Base-by-base conservation (phyloP, 441 rosid genomes). In the Pelargonium cotyledonis region DNA sequence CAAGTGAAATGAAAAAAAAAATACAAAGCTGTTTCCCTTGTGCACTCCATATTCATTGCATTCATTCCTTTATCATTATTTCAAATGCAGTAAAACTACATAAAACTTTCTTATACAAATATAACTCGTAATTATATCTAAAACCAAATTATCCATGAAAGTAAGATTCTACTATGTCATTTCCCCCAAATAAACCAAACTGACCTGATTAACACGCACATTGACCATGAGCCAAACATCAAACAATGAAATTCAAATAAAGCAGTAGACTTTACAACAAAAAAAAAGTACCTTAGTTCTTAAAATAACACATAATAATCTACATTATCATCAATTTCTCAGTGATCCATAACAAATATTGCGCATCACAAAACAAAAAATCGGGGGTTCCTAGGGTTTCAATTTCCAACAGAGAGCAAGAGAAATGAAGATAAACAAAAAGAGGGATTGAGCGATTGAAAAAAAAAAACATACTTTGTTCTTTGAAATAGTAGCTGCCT, bases 401-500 rank as follows among this genome's bases (percentile, higher is more conserved):
- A 19, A 18, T 55, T 53, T 6, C 60, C 60, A 53, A n/a, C 21
- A 55, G 18, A 15, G 61, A 55, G 11, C 23, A 55, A 55, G 21
- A 6, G 3, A 51, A 55, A 16, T 55, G 26, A 35, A 70, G 51
- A 70, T 67, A 44, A 57, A 65, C 55, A 9, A 29, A 15, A 15
- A 72, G 26, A 63, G 41, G 58, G 69, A 19, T 29, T 66, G 35
- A 55, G 71, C 3, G 35, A 29, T 29, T 29, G 35, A n/a, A n/a
- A n/a, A n/a, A 53, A 15, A 53, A 15, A 14, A 18, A n/a, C 21
- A 4, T 18, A 19, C 7, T 14, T 12, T 1, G 61, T 80, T 91
- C 95, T 43, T 87, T 88, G 79, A 94, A 94, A 78, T 71, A 83
- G 81, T 83, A 69, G 71, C 77, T 89, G 82, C 97, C 96, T 78